Evolutionary conservation across 768 basidiomycete species (phyloP).

Genomic region (Tricholoma sp.): DNA sequence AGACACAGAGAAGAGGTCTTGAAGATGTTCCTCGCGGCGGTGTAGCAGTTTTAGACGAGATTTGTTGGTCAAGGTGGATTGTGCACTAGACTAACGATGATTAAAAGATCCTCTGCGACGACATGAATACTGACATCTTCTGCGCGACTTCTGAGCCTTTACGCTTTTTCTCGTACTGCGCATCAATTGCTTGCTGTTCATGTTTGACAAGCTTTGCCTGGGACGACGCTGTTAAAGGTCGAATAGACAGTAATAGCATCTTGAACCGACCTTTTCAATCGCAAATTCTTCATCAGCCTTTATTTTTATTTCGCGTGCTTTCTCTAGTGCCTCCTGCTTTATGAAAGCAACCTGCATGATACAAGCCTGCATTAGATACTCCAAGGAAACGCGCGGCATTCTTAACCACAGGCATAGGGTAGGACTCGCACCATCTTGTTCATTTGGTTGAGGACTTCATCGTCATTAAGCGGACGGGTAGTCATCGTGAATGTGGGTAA

Average conservation of each 20-base stretch:
- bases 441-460: slow-evolving; percentile 95
- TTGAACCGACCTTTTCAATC: slow-evolving; percentile 78
- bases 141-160: slow-evolving; percentile 92
- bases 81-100: slow-evolving; percentile 50
- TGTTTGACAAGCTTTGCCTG: slow-evolving; percentile 97
- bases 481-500: slow-evolving; percentile 41
- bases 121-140: slow-evolving; percentile 73
- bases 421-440: slow-evolving; percentile 85
- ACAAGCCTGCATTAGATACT: slow-evolving; percentile 6
- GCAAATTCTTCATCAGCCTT: slow-evolving; percentile 99
- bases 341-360: slow-evolving; percentile 85
- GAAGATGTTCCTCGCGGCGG: slow-evolving; percentile 86
- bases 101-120: not conserved
- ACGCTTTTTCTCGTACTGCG: slow-evolving; percentile 91
- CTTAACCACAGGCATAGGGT: not conserved
- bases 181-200: slow-evolving; percentile 92
- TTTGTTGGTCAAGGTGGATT: slow-evolving; percentile 95
- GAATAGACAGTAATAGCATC: not conserved
- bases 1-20: slow-evolving; percentile 78
- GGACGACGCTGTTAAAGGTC: not conserved
- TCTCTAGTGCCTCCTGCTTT: slow-evolving; percentile 97
- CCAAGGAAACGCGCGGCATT: slow-evolving; percentile 3
- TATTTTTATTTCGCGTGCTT: slow-evolving; percentile 93
- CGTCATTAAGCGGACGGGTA: slow-evolving; percentile 81
- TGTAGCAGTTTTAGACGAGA: slow-evolving; percentile 88